Conservation (phyloP, 2,329 filamentous ascomycete genomes). For the Ophiostoma sp. region DNA sequence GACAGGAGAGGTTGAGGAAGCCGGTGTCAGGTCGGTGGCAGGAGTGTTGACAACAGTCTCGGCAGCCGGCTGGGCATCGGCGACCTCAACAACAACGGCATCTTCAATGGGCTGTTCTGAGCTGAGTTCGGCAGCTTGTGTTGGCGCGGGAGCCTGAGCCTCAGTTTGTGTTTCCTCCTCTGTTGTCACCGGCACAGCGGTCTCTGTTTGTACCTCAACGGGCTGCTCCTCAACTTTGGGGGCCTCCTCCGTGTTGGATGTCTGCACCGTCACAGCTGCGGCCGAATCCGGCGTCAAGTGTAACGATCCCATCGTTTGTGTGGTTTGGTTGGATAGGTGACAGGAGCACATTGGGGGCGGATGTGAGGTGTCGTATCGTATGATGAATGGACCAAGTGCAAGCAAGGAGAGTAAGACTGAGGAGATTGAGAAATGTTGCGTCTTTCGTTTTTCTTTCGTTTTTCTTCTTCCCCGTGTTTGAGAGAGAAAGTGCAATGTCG, state of each 20-base stretch:
- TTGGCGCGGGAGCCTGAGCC: too few species aligned
- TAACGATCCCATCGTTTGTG: conserved; percentile 1
- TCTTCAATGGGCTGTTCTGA: not conserved
- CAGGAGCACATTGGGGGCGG: not conserved
- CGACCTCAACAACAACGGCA: not conserved
- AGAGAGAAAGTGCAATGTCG: not conserved
- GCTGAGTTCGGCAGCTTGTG: not conserved
- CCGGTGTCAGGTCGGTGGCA: not conserved
- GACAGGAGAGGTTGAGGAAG: not conserved
- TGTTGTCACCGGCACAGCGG: not conserved
- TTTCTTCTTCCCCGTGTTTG: not conserved
- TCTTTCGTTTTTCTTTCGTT: not conserved
- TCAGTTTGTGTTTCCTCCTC: not conserved
- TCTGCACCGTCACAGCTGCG: not conserved
- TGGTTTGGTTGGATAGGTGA: not conserved
- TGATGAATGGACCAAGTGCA: not conserved
- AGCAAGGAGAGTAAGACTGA: not conserved
- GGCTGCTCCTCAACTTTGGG: not conserved
- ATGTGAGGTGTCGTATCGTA: not conserved
- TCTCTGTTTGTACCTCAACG: not conserved
- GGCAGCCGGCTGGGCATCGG: not conserved
- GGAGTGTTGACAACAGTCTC: not conserved
- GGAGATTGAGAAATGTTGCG: not conserved
- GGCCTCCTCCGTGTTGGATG: not conserved
- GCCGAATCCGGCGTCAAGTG: conserved; percentile 6